Evolutionary conservation across 495 filamentous ascomycete species (phyloP), one percentile per base, ranked within the genome.

Genomic region (Aspergillus bridgeri): DNA sequence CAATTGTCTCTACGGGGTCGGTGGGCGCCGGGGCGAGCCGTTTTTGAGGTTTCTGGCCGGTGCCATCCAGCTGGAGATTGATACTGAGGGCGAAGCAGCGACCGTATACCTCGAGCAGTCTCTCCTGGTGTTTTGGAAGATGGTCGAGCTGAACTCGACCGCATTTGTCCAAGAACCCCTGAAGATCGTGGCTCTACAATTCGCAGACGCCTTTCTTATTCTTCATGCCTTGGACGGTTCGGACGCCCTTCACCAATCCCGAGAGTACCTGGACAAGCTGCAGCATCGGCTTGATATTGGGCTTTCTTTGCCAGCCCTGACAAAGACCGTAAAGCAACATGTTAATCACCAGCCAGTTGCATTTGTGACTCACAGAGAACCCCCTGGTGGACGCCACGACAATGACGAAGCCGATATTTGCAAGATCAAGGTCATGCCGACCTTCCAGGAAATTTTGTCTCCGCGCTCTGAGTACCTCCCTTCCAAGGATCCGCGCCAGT

Each of bases 391-490:
- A 21, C 76, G 88, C 3, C 88, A 91, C 56, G 81, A 89, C 65
- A 91, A 90, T 62, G 87, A 90, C 65, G 67, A 82, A 48, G 75
- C 66, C 0, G 69, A 81, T 61, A 87, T 90, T 53, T 56, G 61
- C n/a, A 61, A 85, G 3, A 86, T 90, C 44, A 66, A 70, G 46
- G 84, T 90, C 44, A 65, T 90, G 19, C 88, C 88, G 0, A 89
- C 86, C 0, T 70, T 70, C 4, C 64, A 80, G 42, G 89, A 91
- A 65, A 85, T 90, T 46, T 59, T 65, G 2, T 80, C 76, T 21
- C 46, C 61, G 13, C 72, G 78, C 3, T 58, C 63, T 1, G 84
- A 87, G 54, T 90, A 84, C 61, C 68, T 89, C 0, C 88, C 88
- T 5, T 60, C 65, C 7, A 81, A 69, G 6, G 79, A 88, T 59